Evolutionary conservation across 768 basidiomycete genomes (phyloP).

Genomic region (Hericium rajendrae): DNA sequence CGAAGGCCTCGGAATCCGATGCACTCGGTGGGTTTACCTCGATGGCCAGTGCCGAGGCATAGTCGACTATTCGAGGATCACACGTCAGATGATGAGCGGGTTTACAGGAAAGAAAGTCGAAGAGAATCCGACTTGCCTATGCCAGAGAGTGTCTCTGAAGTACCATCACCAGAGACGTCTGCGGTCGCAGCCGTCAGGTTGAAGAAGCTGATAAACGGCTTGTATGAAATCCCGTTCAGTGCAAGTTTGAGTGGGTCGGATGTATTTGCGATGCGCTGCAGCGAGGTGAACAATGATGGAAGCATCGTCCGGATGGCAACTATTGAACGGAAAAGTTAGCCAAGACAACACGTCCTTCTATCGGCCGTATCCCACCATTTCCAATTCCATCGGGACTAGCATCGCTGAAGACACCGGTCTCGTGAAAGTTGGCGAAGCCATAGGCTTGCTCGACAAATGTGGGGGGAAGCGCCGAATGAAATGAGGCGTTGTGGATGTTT

Average conservation of each 20-base stretch:
- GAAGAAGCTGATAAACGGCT: conserved; percentile 28
- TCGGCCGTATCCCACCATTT: conserved; percentile 9
- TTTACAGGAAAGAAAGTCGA: no score
- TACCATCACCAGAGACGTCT: neutral
- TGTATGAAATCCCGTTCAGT: conserved; percentile 23
- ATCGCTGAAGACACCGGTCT: conserved; percentile 29
- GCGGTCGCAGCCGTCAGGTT: conserved; percentile 22
- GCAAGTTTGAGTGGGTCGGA: conserved; percentile 20
- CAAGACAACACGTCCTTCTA: no score
- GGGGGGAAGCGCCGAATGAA: conserved; percentile 17
- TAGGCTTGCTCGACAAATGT: conserved; percentile 20
- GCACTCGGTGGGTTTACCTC: neutral
- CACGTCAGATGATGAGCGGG: neutral
- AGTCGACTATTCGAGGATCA: neutral
- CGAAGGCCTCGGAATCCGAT: neutral
- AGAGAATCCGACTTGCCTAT: neutral
- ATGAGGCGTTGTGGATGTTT: conserved; percentile 28
- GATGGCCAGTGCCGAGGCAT: neutral
- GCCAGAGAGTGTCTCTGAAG: neutral
- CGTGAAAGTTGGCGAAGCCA: conserved; percentile 31
- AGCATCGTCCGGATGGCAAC: conserved; percentile 26
- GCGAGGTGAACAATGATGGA: conserved; percentile 19
- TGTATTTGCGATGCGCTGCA: conserved; percentile 17
- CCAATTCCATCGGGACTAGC: conserved; percentile 22
- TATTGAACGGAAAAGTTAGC: conserved; percentile 10